phyloP scores from a whole-genome alignment of 2,329 filamentous ascomycete species.

The Sporothrix phasma region DNA sequence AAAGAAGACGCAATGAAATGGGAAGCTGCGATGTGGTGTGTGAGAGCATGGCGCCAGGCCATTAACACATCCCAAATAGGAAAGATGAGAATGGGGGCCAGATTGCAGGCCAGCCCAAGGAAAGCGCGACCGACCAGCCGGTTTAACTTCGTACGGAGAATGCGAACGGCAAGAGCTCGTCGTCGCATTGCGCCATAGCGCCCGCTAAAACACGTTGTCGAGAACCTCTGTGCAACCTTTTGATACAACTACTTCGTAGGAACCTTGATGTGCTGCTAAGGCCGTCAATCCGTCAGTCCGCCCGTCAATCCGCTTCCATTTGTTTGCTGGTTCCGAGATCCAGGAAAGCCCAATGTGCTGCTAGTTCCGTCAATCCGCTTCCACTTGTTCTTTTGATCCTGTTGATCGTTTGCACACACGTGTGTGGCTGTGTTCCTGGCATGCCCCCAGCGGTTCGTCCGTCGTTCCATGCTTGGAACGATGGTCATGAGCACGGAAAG shows the following conservation, averaged over 20 bases:
- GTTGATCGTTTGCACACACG: neutral
- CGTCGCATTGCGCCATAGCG: neutral
- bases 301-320: neutral
- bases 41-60: neutral
- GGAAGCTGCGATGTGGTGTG: neutral
- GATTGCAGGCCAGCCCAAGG: neutral
- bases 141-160: too few relatives aligned
- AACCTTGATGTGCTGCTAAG: neutral
- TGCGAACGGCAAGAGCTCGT: neutral
- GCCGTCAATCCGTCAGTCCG: too few relatives aligned
- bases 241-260: too few relatives aligned
- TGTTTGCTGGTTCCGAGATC: too few relatives aligned
- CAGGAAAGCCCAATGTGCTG: neutral
- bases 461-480: too few relatives aligned
- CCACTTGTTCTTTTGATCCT: neutral
- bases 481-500: too few relatives aligned
- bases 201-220: neutral
- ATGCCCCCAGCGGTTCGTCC: too few relatives aligned
- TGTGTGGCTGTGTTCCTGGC: neutral
- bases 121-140: neutral
- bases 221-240: neutral
- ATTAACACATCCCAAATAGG: conserved; percentile 12
- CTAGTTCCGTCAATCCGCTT: neutral
- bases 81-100: neutral
- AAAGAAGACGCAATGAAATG: neutral